Percentiles rank a stretch among this genome's conserved stretches.
Conservation (phyloP, 306 rosid species). For the Vigna hirtella region DNA sequence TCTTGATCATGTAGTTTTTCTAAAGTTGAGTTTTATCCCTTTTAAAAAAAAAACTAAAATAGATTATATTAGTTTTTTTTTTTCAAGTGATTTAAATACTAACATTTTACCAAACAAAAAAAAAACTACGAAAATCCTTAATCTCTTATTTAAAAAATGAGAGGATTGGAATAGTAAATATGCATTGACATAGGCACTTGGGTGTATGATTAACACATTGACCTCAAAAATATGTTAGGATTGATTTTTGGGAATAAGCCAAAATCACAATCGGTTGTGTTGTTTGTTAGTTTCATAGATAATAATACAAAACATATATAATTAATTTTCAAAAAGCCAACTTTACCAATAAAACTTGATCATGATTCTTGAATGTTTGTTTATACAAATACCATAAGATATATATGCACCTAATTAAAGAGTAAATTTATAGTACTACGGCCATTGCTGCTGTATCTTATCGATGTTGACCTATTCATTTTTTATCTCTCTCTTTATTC, state of each 20-base stretch:
- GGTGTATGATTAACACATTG: conserved; percentile 25
- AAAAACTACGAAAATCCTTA: too few relatives aligned
- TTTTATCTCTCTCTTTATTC: conserved; percentile 23
- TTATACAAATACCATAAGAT: conserved; percentile 31
- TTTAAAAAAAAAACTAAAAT: too few relatives aligned
- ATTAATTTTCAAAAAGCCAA: conserved; percentile 6
- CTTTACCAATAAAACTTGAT: conserved; percentile 8
- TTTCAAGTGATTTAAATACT: too few relatives aligned
- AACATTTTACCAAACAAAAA: too few relatives aligned
- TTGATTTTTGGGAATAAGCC: not conserved
- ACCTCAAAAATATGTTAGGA: not conserved
- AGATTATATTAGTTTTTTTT: too few relatives aligned
- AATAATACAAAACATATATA: conserved; percentile 2
- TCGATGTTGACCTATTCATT: conserved; percentile 41
- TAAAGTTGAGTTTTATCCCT: too few relatives aligned
- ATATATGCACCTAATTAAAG: conserved; percentile 12
- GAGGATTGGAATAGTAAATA: not conserved
- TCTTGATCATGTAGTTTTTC: too few relatives aligned
- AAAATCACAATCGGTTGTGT: too few relatives aligned
- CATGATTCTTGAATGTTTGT: not conserved
- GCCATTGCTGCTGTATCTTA: conserved; percentile 40
- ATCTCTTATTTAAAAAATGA: too few relatives aligned
- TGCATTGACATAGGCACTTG: not conserved
- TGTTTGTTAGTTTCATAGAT: conserved; percentile 42
- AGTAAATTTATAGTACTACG: conserved; percentile 21